Evolutionary conservation across 2,329 filamentous ascomycete species (phyloP), one percentile per base, ranked within the genome.

Genomic region (Coniochaeta ligniaria): DNA sequence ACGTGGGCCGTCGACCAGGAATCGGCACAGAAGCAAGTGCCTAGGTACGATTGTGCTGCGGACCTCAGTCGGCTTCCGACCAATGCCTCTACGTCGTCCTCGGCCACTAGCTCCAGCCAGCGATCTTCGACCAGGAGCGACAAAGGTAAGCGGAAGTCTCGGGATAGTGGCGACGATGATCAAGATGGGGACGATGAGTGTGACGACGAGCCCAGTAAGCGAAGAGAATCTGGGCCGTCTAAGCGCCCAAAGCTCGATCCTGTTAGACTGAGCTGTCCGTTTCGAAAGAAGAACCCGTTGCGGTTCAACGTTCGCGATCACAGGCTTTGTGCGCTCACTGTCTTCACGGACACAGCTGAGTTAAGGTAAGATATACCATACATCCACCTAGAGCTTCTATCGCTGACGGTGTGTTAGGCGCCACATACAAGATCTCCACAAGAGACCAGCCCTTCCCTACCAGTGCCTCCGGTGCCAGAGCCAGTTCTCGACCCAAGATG

Each of bases 231-330:
- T 8, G 59, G 59, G 41, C 52, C 59, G 22, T 57, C 59, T 1
- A 61, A 61, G 36, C 56, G 60, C 12, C 22, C 56, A 12, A 58
- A 58, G 56, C 33, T 58, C n/a, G 47, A 52, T 16, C 24, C 22
- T 8, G 14, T 52, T 12, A 22, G 47, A 28, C 8, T 52, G 26
- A 52, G 47, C 58, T 80, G 77, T 60, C 77, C 77, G 1, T 80
- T 74, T 45, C 70, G 77, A 35, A 78, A 77, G 64, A 70, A 77
- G 14, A 79, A 80, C 47, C 76, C 77, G 1, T 69, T 71, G 36
- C 72, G 76, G 1, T 80, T 79, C 64, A 79, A 80, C 38, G 74
- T 80, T 50, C 71, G 77, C 4, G 77, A 79, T 50, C 74, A 79
- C 41, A 74, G 78, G 58, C 71, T 70, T 22, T 80, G 77, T 62